Base-by-base conservation (phyloP, 768 basidiomycete species). In the Paxillus involutus region DNA sequence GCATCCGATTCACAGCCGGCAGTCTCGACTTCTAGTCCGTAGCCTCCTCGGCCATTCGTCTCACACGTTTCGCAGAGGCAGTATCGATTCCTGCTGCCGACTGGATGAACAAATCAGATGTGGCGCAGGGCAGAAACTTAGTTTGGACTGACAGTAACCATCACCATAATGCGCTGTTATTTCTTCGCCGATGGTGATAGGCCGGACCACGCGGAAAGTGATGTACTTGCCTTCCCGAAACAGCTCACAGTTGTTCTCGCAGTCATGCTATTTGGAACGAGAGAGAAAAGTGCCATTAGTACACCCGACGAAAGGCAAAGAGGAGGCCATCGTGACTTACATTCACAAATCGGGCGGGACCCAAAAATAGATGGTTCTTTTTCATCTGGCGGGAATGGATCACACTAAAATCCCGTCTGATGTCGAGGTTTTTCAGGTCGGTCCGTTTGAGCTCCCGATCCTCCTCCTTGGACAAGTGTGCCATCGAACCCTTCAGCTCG, bases 401-500 rank as follows among this genome's bases (percentile, higher is more conserved):
- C 64, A 94, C 91, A 69, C 89, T 92, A 67, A 94, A 94, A 69
- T 94, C 91, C 63, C 89, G 78, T 55, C 91, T 83, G 59, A 90
- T 90, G 61, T 88, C 86, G 49, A 79, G 78, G 51, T 75, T 71
- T 58, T 85, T 80, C 56, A 84, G 76, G 71, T 88, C 88, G 10
- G 89, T 91, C 32, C 89, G 83, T 69, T 93, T 91, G 59, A 94
- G 83, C 58, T 91, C 91, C 67, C 80, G 82, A 64, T 94, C 91
- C 65, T 94, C 91, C 58, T 89, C 88, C 49, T 89, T 87, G 16
- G 89, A 89, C 43, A 94, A 73, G 67, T 92, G 85, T 16, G 92
- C 91, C 88, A 94, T 89, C 10, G 91, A 93, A 35, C 91, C 91
- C 68, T 93, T 92, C 46, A 94, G 78, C 65, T 94, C 91, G n/a